Conservation (phyloP, 352 stramenopile genomes). For the Globisporangium spinosum region DNA sequence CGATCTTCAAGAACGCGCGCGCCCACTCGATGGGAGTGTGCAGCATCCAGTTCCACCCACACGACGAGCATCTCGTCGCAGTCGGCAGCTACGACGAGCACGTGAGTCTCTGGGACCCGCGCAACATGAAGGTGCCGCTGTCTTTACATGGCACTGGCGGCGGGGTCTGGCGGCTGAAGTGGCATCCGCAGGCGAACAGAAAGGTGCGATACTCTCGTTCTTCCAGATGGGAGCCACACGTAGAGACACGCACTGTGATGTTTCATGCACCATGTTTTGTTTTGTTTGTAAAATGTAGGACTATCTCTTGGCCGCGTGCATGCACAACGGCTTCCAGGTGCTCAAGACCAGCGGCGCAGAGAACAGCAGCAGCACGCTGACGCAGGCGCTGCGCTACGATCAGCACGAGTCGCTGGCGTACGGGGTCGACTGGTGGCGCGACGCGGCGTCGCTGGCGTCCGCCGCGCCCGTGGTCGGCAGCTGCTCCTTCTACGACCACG, state of each 20-base stretch:
- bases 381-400: conserved; percentile 37
- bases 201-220: conserved; percentile 34
- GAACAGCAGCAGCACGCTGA: conserved; percentile 14
- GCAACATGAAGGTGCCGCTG: conserved; percentile 55
- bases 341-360: conserved; percentile 23
- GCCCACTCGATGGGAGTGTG: conserved; percentile 82
- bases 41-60: conserved; percentile 81
- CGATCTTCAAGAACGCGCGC: conserved; percentile 55
- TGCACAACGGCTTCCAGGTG: conserved; percentile 87
- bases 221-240: not conserved
- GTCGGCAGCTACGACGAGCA: conserved; percentile 85
- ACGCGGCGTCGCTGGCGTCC: conserved; percentile 33
- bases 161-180: conserved; percentile 84
- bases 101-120: conserved; percentile 73
- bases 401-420: conserved; percentile 79
- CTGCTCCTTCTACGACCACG: conserved; percentile 81
- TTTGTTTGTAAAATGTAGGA: conserved; percentile 29
- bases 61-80: conserved; percentile 55
- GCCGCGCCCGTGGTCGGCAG: conserved; percentile 53
- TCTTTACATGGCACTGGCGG: conserved; percentile 46
- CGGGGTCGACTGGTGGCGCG: conserved; percentile 77
- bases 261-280: not conserved
- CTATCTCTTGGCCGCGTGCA: conserved; percentile 72
- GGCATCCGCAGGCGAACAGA: conserved; percentile 44
- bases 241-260: not conserved